phyloP scores from a whole-genome alignment of 257 asterid species.

The Solanum boliviense region DNA sequence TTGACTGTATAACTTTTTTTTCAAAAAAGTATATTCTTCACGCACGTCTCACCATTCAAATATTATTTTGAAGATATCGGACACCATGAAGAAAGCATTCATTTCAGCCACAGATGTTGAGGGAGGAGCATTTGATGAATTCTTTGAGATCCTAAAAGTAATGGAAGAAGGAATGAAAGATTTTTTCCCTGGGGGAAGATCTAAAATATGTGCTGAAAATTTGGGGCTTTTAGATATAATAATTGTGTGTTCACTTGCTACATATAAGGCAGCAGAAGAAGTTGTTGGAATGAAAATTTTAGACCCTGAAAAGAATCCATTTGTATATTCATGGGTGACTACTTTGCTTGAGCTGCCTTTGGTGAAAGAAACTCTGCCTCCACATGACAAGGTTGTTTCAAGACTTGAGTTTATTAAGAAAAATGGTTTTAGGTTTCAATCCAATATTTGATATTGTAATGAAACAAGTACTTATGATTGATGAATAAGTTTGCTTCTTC shows the following conservation, averaged over 20 bases:
- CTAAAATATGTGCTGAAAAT: neutral
- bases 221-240: constrained; percentile 26
- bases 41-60: neutral
- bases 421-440: neutral
- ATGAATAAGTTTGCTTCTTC: neutral
- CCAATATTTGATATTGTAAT: neutral
- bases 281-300: constrained; percentile 16
- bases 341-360: constrained; percentile 12
- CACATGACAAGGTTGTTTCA: constrained; percentile 14
- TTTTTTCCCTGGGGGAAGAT: constrained; percentile 1
- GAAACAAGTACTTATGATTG: neutral
- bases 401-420: constrained; percentile 1
- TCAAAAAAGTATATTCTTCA: neutral
- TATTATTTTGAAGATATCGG: constrained; percentile 9
- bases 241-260: constrained; percentile 23
- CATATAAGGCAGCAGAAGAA: constrained; percentile 18
- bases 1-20: too few relatives aligned
- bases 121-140: constrained; percentile 3
- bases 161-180: constrained; percentile 23
- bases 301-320: constrained; percentile 23
- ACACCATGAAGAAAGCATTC: constrained; percentile 6
- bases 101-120: neutral
- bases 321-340: constrained; percentile 23
- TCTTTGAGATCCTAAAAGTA: constrained; percentile 13
- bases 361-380: constrained; percentile 3